Conservation (phyloP, 257 asterid species). For the Salvia splendens region DNA sequence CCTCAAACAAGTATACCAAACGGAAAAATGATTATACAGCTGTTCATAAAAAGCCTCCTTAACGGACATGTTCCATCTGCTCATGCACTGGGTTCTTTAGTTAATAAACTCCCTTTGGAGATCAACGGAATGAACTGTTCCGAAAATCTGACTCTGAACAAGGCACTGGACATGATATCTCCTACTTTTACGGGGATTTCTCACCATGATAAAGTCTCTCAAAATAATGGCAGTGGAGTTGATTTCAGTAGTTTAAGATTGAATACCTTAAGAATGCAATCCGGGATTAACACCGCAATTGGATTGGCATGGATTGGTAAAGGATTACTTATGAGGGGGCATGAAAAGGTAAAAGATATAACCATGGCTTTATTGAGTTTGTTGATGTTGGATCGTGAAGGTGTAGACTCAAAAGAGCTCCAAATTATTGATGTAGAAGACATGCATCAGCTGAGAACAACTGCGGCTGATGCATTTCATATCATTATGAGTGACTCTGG, state of each 20-base stretch:
- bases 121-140: constrained; percentile 38
- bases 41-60: constrained; percentile 54
- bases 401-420: constrained; percentile 36
- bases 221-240: constrained; percentile 44
- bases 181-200: constrained; percentile 43
- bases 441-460: constrained; percentile 55
- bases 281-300: constrained; percentile 46
- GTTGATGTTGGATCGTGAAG: constrained; percentile 45
- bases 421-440: constrained; percentile 46
- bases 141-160: constrained; percentile 49
- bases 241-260: constrained; percentile 45
- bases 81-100: constrained; percentile 95
- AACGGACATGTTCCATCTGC: constrained; percentile 84
- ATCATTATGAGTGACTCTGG: constrained; percentile 81
- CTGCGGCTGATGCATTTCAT: constrained; percentile 87
- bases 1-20: constrained; percentile 71
- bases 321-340: constrained; percentile 96
- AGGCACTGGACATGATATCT: constrained; percentile 60
- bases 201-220: constrained; percentile 28
- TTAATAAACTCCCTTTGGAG: constrained; percentile 79
- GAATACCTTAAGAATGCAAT: constrained; percentile 35
- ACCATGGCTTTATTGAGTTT: constrained; percentile 63
- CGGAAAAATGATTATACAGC: constrained; percentile 53
- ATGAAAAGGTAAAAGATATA: constrained; percentile 75
- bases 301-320: constrained; percentile 98